phyloP scores from a whole-genome alignment of 1,139 yeast genomes.

The Candida sp. region DNA sequence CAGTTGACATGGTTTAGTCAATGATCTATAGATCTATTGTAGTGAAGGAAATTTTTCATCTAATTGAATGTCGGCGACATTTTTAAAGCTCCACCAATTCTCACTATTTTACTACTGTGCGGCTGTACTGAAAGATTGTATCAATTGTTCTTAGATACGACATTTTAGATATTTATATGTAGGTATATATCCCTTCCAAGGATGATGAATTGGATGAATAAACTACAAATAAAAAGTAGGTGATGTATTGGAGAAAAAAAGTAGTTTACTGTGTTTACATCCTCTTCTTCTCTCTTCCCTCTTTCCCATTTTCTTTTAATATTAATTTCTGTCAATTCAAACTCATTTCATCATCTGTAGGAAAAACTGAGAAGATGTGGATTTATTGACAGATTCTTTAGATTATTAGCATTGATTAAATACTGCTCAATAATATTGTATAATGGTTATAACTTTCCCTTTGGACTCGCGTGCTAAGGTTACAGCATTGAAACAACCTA shows the following conservation, averaged over 20 bases:
- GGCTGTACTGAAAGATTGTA: background rate
- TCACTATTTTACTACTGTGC: background rate
- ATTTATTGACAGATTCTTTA: background rate
- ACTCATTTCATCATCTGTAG: background rate
- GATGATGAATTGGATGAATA: too few relatives aligned
- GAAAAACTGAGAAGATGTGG: background rate
- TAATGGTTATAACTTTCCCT: slow-evolving; percentile 36
- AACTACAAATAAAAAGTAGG: too few relatives aligned
- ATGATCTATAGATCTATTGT: background rate
- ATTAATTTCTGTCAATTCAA: too few relatives aligned
- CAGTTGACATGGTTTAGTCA: slow-evolving; percentile 12
- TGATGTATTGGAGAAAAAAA: too few relatives aligned
- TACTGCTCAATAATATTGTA: too few relatives aligned
- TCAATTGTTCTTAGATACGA: too few relatives aligned
- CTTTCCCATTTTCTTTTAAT: too few relatives aligned
- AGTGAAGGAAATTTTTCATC: background rate
- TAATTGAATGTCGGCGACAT: background rate
- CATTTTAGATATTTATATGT: too few relatives aligned
- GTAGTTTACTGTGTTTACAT: too few relatives aligned
- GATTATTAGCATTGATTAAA: background rate
- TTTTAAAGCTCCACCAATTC: background rate
- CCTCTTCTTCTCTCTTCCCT: too few relatives aligned
- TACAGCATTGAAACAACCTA: slow-evolving; percentile 67
- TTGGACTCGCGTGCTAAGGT: slow-evolving; percentile 47
- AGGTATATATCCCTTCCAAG: too few relatives aligned